Percentiles rank a stretch among this genome's conserved stretches.
These are phyloP conservation scores for Phytophthora multivora DNA, from an alignment of 352 stramenopile species.

Conservation along the genomic window DNA sequence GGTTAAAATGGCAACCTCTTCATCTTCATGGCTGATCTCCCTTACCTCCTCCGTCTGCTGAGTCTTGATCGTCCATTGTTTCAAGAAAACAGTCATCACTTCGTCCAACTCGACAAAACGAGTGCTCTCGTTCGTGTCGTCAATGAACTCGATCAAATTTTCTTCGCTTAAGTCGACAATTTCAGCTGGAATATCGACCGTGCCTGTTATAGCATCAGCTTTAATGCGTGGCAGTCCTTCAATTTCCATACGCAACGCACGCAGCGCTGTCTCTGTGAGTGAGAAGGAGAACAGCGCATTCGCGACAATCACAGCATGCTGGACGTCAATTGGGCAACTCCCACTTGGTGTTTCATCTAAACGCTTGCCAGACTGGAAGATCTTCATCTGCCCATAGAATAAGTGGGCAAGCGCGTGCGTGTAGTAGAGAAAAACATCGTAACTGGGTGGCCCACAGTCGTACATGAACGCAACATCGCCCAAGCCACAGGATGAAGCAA, in stretches of 20 bases:
- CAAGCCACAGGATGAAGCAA: slow-evolving; percentile 51
- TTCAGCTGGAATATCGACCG: slow-evolving; percentile 1
- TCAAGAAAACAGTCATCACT: slow-evolving; percentile 62
- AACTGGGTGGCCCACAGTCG: slow-evolving; percentile 27
- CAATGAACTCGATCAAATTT: not conserved
- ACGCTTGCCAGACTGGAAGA: slow-evolving; percentile 61
- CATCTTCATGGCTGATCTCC: not conserved
- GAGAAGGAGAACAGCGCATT: slow-evolving; percentile 52
- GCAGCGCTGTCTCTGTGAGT: slow-evolving; percentile 42
- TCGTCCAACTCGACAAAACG: slow-evolving; percentile 68
- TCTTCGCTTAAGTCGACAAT: slow-evolving; percentile 11
- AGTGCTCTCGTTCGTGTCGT: slow-evolving; percentile 7
- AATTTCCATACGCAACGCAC: slow-evolving; percentile 41
- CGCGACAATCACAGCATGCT: slow-evolving; percentile 36
- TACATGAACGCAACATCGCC: slow-evolving; percentile 20
- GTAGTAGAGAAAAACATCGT: slow-evolving; percentile 77
- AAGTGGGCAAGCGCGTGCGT: slow-evolving; percentile 64
- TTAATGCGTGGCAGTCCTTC: slow-evolving; percentile 30
- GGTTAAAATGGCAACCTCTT: no score
- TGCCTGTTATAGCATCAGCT: not conserved
- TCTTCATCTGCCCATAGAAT: slow-evolving; percentile 74
- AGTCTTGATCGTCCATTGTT: slow-evolving; percentile 51
- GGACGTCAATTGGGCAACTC: slow-evolving; percentile 46
- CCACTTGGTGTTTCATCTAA: slow-evolving; percentile 63
- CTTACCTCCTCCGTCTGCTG: slow-evolving; percentile 60